These are phyloP conservation scores for Isabelozyma pseudorhagii DNA, from an alignment of 805 yeast genomes.

Conservation along the genomic window DNA sequence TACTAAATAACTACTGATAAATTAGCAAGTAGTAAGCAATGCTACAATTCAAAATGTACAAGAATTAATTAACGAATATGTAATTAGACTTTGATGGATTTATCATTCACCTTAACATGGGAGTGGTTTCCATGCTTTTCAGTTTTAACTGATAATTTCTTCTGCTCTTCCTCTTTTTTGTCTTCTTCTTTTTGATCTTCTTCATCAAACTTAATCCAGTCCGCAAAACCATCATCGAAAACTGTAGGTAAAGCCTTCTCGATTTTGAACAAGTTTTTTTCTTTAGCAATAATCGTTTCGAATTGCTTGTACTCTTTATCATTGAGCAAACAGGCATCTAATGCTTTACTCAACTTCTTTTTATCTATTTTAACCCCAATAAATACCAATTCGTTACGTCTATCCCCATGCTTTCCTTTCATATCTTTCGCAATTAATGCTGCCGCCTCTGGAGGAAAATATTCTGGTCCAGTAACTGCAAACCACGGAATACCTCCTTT, in stretches of 20 bases:
- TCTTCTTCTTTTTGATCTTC: neutral
- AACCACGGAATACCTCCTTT: constrained; percentile 45
- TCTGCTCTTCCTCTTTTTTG: neutral
- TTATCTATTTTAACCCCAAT: constrained; percentile 38
- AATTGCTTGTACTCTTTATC: constrained; percentile 33
- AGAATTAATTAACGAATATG: neutral
- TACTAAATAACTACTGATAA: too few species aligned
- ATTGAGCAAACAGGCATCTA: constrained; percentile 38
- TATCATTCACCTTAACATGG: neutral
- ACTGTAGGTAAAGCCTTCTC: constrained; percentile 25
- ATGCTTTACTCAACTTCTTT: constrained; percentile 17
- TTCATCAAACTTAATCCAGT: constrained; percentile 24
- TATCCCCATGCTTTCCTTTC: constrained; percentile 39
- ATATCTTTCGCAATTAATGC: constrained; percentile 31
- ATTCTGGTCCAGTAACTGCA: constrained; percentile 27
- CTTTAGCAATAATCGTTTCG: constrained; percentile 20
- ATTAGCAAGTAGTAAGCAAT: too few species aligned
- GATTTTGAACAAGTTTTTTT: constrained; percentile 22
- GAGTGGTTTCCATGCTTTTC: neutral
- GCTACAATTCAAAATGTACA: neutral
- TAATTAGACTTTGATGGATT: neutral
- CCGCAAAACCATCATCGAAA: constrained; percentile 43
- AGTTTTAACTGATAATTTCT: neutral
- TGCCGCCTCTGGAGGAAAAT: constrained; percentile 29
- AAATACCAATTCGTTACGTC: constrained; percentile 45